Percentiles rank a stretch among this genome's conserved stretches.
Evolutionary conservation across 305 asterid genomes (phyloP).

Genomic region (Fraxinus nigra): DNA sequence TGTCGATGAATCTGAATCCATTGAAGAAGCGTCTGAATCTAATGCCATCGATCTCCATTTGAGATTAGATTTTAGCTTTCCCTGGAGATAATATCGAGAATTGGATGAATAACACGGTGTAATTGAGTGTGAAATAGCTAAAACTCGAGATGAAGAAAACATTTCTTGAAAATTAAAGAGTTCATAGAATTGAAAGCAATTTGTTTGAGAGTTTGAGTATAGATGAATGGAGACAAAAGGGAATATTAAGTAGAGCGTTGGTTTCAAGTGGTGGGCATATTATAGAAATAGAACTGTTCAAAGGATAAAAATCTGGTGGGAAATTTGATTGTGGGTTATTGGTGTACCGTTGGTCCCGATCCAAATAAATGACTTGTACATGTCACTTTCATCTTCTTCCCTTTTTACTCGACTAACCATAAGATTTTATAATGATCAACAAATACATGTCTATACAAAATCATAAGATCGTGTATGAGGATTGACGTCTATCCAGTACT

Average conservation of each 20-base stretch:
- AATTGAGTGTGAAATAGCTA: slow-evolving; percentile 34
- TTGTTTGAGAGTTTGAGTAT: background rate
- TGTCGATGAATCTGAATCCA: slow-evolving; percentile 38
- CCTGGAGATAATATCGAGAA: slow-evolving; percentile 30
- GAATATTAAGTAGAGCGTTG: slow-evolving; percentile 6
- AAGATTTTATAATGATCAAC: background rate
- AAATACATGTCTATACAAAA: too few relatives aligned
- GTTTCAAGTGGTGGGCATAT: slow-evolving; percentile 15
- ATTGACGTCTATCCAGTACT: too few relatives aligned
- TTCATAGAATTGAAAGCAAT: background rate
- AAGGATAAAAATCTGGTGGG: background rate
- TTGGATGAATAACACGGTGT: slow-evolving; percentile 31
- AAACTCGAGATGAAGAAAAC: slow-evolving; percentile 49
- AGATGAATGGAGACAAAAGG: slow-evolving; percentile 18
- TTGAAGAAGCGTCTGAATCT: slow-evolving; percentile 49
- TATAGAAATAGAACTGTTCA: background rate
- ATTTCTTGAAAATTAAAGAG: slow-evolving; percentile 23
- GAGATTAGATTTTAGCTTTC: slow-evolving; percentile 35
- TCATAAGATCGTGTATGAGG: background rate
- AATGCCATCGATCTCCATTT: slow-evolving; percentile 56
- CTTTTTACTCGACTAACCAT: background rate
- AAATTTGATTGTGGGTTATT: background rate
- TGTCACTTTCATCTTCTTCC: background rate
- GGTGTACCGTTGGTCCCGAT: background rate
- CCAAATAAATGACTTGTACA: background rate